A percentile compares a stretch with the other conserved stretches of the same genome.
Evolutionary conservation across 768 basidiomycete species (phyloP).

Genomic region (Tulasnella sp.): DNA sequence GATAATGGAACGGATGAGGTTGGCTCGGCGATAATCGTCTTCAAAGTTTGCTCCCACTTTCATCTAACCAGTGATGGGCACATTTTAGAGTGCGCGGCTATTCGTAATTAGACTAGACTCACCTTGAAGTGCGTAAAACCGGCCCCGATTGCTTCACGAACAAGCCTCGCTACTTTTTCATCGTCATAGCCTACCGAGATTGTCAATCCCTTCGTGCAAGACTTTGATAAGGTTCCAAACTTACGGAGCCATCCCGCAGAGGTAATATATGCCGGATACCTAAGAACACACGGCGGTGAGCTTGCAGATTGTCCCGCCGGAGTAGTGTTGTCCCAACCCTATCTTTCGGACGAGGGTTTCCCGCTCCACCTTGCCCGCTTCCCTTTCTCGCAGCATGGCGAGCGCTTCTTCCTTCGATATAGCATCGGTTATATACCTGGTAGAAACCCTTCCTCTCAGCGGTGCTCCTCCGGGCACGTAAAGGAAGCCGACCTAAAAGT

Average conservation of each 20-base stretch:
- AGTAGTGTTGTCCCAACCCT: conserved; percentile 24
- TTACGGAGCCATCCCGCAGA: conserved; percentile 35
- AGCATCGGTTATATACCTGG: conserved; percentile 50
- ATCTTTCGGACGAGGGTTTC: conserved; percentile 45
- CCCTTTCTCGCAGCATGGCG: conserved; percentile 46
- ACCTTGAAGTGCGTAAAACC: conserved; percentile 56
- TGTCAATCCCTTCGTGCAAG: neutral
- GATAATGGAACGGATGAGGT: conserved; percentile 51
- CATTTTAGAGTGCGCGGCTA: neutral
- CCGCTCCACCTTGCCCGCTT: conserved; percentile 47
- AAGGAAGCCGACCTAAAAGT: conserved; percentile 27
- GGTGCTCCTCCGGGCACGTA: too few relatives aligned
- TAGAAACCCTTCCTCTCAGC: conserved; percentile 35
- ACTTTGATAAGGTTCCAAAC: neutral
- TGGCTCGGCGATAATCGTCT: conserved; percentile 49
- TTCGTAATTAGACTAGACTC: neutral
- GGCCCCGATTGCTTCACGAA: conserved; percentile 46
- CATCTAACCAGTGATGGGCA: conserved; percentile 38
- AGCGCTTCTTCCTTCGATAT: conserved; percentile 52
- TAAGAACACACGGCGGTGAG: neutral
- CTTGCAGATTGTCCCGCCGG: neutral
- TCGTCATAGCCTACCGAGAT: conserved; percentile 45
- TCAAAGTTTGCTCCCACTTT: conserved; percentile 51
- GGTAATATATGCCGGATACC: conserved; percentile 35
- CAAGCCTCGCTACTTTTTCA: conserved; percentile 49